Evolutionary conservation across 805 yeast genomes (phyloP), one percentile per base, ranked within the genome.

Genomic region (Cyberlindnera mrakii): DNA sequence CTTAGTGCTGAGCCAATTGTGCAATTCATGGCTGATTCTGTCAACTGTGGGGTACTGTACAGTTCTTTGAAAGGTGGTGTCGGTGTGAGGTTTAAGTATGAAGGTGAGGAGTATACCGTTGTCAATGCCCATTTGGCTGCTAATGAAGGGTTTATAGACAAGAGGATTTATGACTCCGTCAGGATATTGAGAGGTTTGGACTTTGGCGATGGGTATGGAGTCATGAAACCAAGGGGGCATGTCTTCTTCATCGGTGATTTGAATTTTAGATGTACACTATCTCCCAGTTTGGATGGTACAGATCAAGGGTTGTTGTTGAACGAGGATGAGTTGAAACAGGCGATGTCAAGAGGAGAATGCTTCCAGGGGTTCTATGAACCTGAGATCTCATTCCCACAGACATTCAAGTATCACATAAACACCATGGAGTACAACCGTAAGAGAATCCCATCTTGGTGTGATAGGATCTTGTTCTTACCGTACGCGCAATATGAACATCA

Each of bases 391-490:
- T 90, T 90, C 59, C 67, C 66, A n/a, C 96, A 96, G 10, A 85
- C 95, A 0, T 90, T 83, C 67, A 90, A 90, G 63, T 85, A 68
- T 58, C 60, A 62, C 40, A 45, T 71, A 18, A 74, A 76, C 29
- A 68, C 80, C 0, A 40, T 49, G n/a, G 61, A 64, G 9, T 85
- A 77, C 59, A 75, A 77, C 46, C 34, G 59, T 2, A 80, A 78
- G 50, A 68, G 96, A 43, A 65, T 67, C 1, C 95, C 96, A 0
- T 82, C 95, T 6, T 90, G 96, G 95, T 89, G 96, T 62, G 98
- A 90, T 59, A 65, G 98, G 41, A 75, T 90, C 6, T 59, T 90
- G 37, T 86, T 67, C 54, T 74, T 75, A 43, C 57, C 68, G 2
- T 76, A 80, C 45, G 45, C 48, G 11, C 35, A 39, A 2, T 41